Evolutionary conservation across 2,329 filamentous ascomycete genomes (phyloP).

Genomic region (Pleurostoma richardsiae): DNA sequence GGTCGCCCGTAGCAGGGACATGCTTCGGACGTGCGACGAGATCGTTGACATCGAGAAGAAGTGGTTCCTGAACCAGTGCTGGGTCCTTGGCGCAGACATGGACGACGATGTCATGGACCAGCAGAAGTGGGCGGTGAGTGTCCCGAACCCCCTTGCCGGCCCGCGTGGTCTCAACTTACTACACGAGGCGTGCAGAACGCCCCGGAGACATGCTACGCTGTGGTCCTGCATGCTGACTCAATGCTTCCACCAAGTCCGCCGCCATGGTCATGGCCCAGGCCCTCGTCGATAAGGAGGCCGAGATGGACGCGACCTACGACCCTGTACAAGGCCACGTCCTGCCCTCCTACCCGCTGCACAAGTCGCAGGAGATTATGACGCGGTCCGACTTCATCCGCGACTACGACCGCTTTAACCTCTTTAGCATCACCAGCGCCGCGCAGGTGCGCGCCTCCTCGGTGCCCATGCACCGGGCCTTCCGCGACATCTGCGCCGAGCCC

Average conservation of each 20-base stretch:
- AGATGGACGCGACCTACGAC: conserved; percentile 61
- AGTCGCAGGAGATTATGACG: conserved; percentile 90
- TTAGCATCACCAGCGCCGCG: conserved; percentile 84
- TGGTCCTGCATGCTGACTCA: too few relatives aligned
- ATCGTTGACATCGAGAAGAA: conserved; percentile 66
- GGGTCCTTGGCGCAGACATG: conserved; percentile 67
- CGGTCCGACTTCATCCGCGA: conserved; percentile 88
- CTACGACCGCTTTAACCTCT: conserved; percentile 91
- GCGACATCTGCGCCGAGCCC: conserved; percentile 69
- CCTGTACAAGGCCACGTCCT: conserved; percentile 65
- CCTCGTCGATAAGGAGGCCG: conserved; percentile 75
- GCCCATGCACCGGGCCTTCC: conserved; percentile 92
- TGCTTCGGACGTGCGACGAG: conserved; percentile 66
- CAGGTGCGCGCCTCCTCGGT: conserved; percentile 90
- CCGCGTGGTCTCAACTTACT: background rate
- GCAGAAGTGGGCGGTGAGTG: conserved; percentile 82
- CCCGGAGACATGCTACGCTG: too few relatives aligned
- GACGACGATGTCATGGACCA: conserved; percentile 64
- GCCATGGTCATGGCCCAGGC: conserved; percentile 91
- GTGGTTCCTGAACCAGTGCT: conserved; percentile 75
- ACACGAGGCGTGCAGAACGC: too few relatives aligned
- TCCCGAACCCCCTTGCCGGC: background rate
- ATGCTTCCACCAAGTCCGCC: conserved; percentile 53
- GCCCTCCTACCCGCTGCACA: conserved; percentile 74
- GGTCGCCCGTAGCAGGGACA: conserved; percentile 80